A percentile compares a stretch with the other conserved stretches of the same genome.
Evolutionary conservation across 1,139 yeast genomes (phyloP).

Genomic region (Suhomyces ambrosiae): DNA sequence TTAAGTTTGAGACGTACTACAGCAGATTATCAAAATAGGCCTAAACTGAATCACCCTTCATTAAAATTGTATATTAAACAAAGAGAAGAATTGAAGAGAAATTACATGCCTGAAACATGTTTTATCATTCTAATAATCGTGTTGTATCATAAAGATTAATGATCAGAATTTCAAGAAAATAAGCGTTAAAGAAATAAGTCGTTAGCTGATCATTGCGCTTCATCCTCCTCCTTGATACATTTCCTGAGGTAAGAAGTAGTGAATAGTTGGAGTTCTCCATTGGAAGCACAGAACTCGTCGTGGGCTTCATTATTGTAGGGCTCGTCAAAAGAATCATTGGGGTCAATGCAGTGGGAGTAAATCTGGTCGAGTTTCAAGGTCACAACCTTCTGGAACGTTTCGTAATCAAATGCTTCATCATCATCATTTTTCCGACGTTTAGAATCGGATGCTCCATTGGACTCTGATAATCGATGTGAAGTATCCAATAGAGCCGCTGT

Average conservation of each 20-base stretch:
- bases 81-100: too few relatives aligned
- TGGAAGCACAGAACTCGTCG: constrained; percentile 12
- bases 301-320: constrained; percentile 10
- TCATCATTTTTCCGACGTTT: not conserved
- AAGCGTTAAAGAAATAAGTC: not conserved
- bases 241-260: constrained; percentile 34
- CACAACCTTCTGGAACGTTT: constrained; percentile 30
- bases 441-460: not conserved
- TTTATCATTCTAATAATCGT: too few relatives aligned
- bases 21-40: too few relatives aligned
- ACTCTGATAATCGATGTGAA: constrained; percentile 17
- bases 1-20: too few relatives aligned
- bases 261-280: constrained; percentile 33
- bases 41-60: too few relatives aligned
- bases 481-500: constrained; percentile 31
- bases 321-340: constrained; percentile 14
- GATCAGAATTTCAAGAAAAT: not conserved
- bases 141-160: too few relatives aligned
- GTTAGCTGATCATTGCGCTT: constrained; percentile 1
- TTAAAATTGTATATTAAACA: too few relatives aligned
- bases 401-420: constrained; percentile 26
- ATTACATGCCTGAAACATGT: too few relatives aligned
- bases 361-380: constrained; percentile 26
- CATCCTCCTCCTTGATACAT: constrained; percentile 27
- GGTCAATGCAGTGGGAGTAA: constrained; percentile 22